Evolutionary conservation across 2,329 filamentous ascomycete genomes (phyloP).

Genomic region (Cladosporium sp.): DNA sequence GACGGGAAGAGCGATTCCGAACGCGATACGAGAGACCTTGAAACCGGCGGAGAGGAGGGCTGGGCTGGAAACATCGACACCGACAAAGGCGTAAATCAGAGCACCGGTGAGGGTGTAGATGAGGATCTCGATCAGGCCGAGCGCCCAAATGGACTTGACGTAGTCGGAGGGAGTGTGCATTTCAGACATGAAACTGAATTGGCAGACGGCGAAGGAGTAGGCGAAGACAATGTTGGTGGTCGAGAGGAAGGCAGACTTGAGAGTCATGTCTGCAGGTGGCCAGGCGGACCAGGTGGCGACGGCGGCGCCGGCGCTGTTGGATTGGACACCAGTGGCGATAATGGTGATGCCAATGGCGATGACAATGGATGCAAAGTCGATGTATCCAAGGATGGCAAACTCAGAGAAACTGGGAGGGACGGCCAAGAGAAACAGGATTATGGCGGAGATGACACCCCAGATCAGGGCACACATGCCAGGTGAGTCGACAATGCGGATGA

Average conservation of each 20-base stretch:
- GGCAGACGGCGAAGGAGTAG: conserved; percentile 50
- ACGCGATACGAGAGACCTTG: conserved; percentile 59
- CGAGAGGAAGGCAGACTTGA: conserved; percentile 57
- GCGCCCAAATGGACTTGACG: conserved; percentile 53
- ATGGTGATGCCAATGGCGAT: conserved; percentile 32
- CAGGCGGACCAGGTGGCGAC: conserved; percentile 31
- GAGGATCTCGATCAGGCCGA: conserved; percentile 57
- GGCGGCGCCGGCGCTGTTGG: conserved; percentile 25
- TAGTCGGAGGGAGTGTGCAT: conserved; percentile 60
- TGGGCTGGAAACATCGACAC: conserved; percentile 57
- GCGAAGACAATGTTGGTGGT: conserved; percentile 70
- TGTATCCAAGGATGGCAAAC: conserved; percentile 32
- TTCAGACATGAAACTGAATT: conserved; percentile 64
- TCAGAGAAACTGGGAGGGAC: conserved; percentile 33
- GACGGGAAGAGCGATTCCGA: conserved; percentile 66
- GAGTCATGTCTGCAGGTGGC: conserved; percentile 30
- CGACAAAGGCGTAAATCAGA: conserved; percentile 64
- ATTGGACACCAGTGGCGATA: conserved; percentile 30
- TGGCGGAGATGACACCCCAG: conserved; percentile 40
- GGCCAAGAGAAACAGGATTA: conserved; percentile 33
- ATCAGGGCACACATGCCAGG: conserved; percentile 37
- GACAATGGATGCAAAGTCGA: conserved; percentile 34
- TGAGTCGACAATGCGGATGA: conserved; percentile 37
- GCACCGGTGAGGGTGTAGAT: conserved; percentile 63
- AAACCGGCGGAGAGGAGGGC: conserved; percentile 59